A percentile compares a stretch with the other conserved stretches of the same genome.
These are phyloP conservation scores for Pythium aristosporum DNA, from an alignment of 352 stramenopile species.

Conservation along the genomic window DNA sequence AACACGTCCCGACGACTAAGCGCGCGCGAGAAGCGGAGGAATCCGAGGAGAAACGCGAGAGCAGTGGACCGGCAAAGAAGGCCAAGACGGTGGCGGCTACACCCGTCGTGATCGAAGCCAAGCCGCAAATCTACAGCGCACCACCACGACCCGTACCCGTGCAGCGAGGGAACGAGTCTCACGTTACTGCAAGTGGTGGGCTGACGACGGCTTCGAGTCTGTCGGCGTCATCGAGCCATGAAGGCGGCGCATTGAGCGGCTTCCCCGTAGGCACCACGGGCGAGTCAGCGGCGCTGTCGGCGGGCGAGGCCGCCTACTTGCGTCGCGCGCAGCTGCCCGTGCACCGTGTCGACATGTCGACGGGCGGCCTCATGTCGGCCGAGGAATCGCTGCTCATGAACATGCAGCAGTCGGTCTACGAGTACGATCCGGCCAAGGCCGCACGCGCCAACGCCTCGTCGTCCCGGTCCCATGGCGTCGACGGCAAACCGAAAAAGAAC, in stretches of 20 bases:
- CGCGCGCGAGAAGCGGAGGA: slow-evolving; percentile 30
- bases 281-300: slow-evolving; percentile 23
- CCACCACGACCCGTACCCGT: slow-evolving; percentile 56
- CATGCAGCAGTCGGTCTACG: slow-evolving; percentile 82
- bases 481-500: slow-evolving; percentile 50
- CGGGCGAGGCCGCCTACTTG: slow-evolving; percentile 29
- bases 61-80: slow-evolving; percentile 38
- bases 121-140: slow-evolving; percentile 68
- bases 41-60: background rate
- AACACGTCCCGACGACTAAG: slow-evolving; percentile 27
- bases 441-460: slow-evolving; percentile 1
- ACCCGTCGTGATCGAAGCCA: slow-evolving; percentile 36
- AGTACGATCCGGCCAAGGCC: slow-evolving; percentile 68
- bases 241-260: slow-evolving; percentile 56
- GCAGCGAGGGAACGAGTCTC: background rate
- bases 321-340: slow-evolving; percentile 25
- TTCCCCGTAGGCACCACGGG: slow-evolving; percentile 57
- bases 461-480: background rate
- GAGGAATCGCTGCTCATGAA: slow-evolving; percentile 84
- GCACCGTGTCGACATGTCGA: slow-evolving; percentile 68
- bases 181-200: background rate
- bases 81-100: slow-evolving; percentile 7
- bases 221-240: background rate
- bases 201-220: background rate
- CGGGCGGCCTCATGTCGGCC: slow-evolving; percentile 53